Percentiles rank a stretch among this genome's conserved stretches.
These are phyloP conservation scores for Brassica incana DNA, from an alignment of 345 rosid species.

Conservation along the genomic window DNA sequence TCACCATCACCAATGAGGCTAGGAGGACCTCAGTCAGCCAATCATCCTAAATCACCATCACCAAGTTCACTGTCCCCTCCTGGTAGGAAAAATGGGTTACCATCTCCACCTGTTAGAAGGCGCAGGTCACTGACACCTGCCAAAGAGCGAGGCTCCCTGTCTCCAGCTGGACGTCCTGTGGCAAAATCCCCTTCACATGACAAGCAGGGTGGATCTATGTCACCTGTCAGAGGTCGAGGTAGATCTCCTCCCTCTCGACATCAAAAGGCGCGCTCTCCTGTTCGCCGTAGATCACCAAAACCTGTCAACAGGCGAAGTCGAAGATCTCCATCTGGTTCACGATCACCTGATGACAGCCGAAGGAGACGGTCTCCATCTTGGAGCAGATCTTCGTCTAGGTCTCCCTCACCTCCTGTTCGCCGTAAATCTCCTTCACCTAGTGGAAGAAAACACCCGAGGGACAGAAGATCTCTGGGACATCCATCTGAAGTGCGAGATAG, in stretches of 20 bases:
- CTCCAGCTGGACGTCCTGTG: slow-evolving; percentile 30
- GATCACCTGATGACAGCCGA: slow-evolving; percentile 42
- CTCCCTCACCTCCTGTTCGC: slow-evolving; percentile 49
- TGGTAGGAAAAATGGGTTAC: slow-evolving; percentile 20
- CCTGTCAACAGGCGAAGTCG: slow-evolving; percentile 35
- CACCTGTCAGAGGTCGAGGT: slow-evolving; percentile 40
- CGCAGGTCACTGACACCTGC: slow-evolving; percentile 37
- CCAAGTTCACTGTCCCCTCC: slow-evolving; percentile 44
- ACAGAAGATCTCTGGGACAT: slow-evolving; percentile 43
- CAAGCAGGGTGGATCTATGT: slow-evolving; percentile 37
- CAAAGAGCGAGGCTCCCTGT: slow-evolving; percentile 43
- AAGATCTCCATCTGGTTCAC: slow-evolving; percentile 50
- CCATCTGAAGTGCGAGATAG: slow-evolving; percentile 51
- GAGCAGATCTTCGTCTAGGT: slow-evolving; percentile 47
- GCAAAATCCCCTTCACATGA: slow-evolving; percentile 33
- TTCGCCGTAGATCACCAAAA: slow-evolving; percentile 40
- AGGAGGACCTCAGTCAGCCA: slow-evolving; percentile 12
- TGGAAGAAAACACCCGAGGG: slow-evolving; percentile 44
- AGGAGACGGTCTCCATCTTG: slow-evolving; percentile 48
- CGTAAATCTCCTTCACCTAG: slow-evolving; percentile 48
- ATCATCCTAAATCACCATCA: slow-evolving; percentile 41
- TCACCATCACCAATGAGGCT: slow-evolving; percentile 43
- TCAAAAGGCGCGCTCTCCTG: slow-evolving; percentile 30
- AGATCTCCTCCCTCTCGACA: slow-evolving; percentile 33
- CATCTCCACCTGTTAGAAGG: slow-evolving; percentile 41